Base-by-base conservation (phyloP, 1,284 basidiomycete species). In the Porphyrellus sp. region DNA sequence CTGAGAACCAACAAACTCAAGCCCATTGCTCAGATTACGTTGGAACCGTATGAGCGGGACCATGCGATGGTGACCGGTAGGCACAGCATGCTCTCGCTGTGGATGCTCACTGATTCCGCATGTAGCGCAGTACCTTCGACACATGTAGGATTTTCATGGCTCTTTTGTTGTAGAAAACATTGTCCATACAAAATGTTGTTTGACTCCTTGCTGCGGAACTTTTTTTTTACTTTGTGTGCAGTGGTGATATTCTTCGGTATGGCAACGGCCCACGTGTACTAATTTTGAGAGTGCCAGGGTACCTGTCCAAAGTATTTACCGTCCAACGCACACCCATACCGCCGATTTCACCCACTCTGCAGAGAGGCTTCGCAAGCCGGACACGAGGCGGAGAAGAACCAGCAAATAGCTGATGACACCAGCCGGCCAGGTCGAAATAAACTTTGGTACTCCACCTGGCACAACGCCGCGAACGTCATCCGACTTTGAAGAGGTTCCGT, bases 21-120 rank as follows among this genome's bases (percentile, higher is more conserved):
- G 76, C 94, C 96, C 33, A 78, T 94, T 55, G 95, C 97, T 73
- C 93, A 96, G 76, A 86, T 97, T 11, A 95, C 93, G 4, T 75
- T 94, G 46, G 91, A 94, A 73, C 87, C 87, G 2, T 89, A 89
- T 62, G 87, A 89, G 68, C 80, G 86, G 65, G 89, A 90, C 63
- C 89, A 91, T 61, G 89, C 89, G 5, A 91, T 91, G 87, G 86
- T 91, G 28, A 81, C 85, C 56, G 88, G 80, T 74, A 58, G 52
- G 77, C 60, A 18, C 8, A 1, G 23, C 12, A 5, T 21, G 5
- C 45, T n/a, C 35, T 5, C 18, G 15, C 11, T 23, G 15, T 15
- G 20, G 15, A 42, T 25, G 31, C 35, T 8, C 0, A 41, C 38
- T 49, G 31, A 62, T 31, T 20, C 18, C 8, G 15, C 25, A n/a